Conservation (phyloP, 176 grass and related monocot species). For the Oropetium thomaeum region DNA sequence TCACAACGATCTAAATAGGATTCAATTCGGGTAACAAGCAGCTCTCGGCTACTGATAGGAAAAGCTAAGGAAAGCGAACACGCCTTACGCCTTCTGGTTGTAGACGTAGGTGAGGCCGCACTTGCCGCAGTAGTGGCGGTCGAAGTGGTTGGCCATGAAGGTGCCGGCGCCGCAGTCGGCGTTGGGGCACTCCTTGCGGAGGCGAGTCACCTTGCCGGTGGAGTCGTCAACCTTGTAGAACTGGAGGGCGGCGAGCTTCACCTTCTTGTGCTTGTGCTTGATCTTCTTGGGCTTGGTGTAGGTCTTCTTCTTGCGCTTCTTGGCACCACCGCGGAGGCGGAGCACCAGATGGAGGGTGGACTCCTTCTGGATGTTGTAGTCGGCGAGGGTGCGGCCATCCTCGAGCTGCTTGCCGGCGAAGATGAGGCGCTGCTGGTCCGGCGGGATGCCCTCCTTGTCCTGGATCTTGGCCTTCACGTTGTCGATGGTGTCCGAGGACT, state of each 20-base stretch:
- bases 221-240: conserved; percentile 78
- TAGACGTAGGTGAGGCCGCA: conserved; percentile 88
- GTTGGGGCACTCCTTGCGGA: conserved; percentile 81
- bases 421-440: conserved; percentile 90
- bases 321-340: conserved; percentile 71
- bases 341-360: conserved; percentile 72
- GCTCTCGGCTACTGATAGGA: background rate
- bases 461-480: too few species aligned
- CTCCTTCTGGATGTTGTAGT: conserved; percentile 97
- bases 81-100: conserved; percentile 60
- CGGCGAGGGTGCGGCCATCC: conserved; percentile 75
- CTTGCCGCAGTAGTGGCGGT: conserved; percentile 87
- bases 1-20: conserved; percentile 14
- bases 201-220: conserved; percentile 71
- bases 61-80: background rate
- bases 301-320: conserved; percentile 91
- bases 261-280: conserved; percentile 88
- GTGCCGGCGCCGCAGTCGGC: conserved; percentile 67
- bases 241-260: conserved; percentile 74
- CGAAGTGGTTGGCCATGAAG: conserved; percentile 88
- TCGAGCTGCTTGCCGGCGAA: conserved; percentile 84
- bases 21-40: conserved; percentile 29
- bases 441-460: conserved; percentile 48
- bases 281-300: conserved; percentile 85
- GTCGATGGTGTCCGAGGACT: conserved; percentile 24